Conservation (phyloP, 2,329 filamentous ascomycete genomes). For the Escovopsis weberi region DNA sequence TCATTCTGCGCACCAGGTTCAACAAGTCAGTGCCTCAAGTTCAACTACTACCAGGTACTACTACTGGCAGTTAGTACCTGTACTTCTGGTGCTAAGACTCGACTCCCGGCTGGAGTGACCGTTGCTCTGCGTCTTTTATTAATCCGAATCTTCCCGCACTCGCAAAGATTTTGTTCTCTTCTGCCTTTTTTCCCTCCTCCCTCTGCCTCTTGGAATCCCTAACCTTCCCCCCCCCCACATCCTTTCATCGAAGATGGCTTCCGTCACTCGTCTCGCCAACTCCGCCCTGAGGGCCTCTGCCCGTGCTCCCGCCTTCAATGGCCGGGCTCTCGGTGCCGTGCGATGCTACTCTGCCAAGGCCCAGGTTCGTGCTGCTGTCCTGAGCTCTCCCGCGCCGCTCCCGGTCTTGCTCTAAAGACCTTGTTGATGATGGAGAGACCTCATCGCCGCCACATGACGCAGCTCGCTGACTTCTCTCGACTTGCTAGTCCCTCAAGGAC, state of each 20-base stretch:
- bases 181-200: conserved; percentile 11
- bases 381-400: not conserved
- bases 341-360: conserved; percentile 91
- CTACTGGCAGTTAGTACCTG: too few relatives aligned
- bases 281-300: conserved; percentile 68
- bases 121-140: conserved; percentile 21
- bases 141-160: conserved; percentile 15
- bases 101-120: too few relatives aligned
- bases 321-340: conserved; percentile 64
- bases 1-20: too few relatives aligned
- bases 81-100: too few relatives aligned
- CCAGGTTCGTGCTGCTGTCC: conserved; percentile 42
- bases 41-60: too few relatives aligned
- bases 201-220: conserved; percentile 4
- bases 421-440: too few relatives aligned
- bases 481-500: conserved; percentile 77
- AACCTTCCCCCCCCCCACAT: conserved; percentile 3
- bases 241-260: conserved; percentile 49
- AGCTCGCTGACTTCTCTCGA: too few relatives aligned
- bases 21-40: too few relatives aligned
- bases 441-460: too few relatives aligned
- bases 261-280: conserved; percentile 67
- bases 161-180: conserved; percentile 8
- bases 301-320: conserved; percentile 50
- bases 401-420: too few relatives aligned